phyloP scores from a whole-genome alignment of 2,329 filamentous ascomycete genomes.

The Trichoderma sp. region DNA sequence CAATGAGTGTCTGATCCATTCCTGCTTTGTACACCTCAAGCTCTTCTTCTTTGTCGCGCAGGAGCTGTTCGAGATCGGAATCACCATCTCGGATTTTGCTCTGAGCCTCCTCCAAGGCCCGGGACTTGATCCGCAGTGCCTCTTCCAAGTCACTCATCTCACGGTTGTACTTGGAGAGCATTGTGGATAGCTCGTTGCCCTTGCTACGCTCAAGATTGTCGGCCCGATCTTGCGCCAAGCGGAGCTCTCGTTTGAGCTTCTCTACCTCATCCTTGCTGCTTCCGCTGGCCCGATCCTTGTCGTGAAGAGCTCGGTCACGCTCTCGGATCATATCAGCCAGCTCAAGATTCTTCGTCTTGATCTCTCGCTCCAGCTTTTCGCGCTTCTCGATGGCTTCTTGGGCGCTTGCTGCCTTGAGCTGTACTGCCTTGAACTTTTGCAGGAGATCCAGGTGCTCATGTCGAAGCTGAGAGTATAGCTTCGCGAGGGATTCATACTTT shows the following conservation, averaged over 20 bases:
- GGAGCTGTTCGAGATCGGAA: slow-evolving; percentile 77
- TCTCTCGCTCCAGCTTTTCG: slow-evolving; percentile 93
- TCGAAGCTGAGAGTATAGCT: slow-evolving; percentile 93
- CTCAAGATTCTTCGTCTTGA: slow-evolving; percentile 99
- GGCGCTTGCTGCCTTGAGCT: slow-evolving; percentile 93
- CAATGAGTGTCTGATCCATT: slow-evolving; percentile 93
- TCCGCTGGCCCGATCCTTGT: slow-evolving; percentile 83
- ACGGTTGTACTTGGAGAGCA: slow-evolving; percentile 94
- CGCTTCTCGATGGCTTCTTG: slow-evolving; percentile 94
- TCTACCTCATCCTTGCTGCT: slow-evolving; percentile 91
- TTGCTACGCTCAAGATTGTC: slow-evolving; percentile 92
- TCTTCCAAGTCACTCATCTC: slow-evolving; percentile 97
- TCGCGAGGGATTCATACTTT: slow-evolving; percentile 95
- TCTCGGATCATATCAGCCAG: slow-evolving; percentile 98
- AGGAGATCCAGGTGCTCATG: slow-evolving; percentile 93
- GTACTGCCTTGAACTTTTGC: slow-evolving; percentile 93
- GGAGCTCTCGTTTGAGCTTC: slow-evolving; percentile 89
- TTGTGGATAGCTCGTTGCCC: slow-evolving; percentile 88
- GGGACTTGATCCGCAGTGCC: slow-evolving; percentile 81
- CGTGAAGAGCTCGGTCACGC: slow-evolving; percentile 86
- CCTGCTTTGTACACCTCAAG: slow-evolving; percentile 97
- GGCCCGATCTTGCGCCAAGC: slow-evolving; percentile 84
- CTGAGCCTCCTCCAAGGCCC: slow-evolving; percentile 79
- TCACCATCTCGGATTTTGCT: slow-evolving; percentile 74
- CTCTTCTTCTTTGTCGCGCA: slow-evolving; percentile 95